These are phyloP conservation scores for Dillenia turbinata DNA, from an alignment of 164 flowering plant genomes.

Conservation along the genomic window DNA sequence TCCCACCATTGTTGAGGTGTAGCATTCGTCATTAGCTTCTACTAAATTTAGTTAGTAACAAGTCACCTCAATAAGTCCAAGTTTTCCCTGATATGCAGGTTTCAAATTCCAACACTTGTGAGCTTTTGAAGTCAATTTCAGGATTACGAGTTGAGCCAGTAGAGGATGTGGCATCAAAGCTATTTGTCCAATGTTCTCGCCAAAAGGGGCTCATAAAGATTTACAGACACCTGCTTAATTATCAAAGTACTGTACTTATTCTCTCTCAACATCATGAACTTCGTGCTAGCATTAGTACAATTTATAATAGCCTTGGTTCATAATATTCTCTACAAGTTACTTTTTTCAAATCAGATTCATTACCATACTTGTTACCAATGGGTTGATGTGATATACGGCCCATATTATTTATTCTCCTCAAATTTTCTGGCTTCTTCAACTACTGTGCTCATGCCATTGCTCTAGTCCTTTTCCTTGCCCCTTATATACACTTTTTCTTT, in stretches of 20 bases:
- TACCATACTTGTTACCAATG: too few species aligned
- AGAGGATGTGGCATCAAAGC: conserved; percentile 90
- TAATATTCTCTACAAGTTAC: too few species aligned
- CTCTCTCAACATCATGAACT: not conserved
- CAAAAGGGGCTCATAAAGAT: conserved; percentile 95
- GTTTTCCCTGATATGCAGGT: conserved; percentile 49
- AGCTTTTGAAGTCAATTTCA: conserved; percentile 83
- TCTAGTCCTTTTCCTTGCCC: too few species aligned
- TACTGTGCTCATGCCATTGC: too few species aligned
- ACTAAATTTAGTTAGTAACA: not conserved
- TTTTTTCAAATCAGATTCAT: too few species aligned
- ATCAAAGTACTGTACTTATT: conserved; percentile 55
- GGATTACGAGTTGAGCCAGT: conserved; percentile 89
- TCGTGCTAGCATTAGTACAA: too few species aligned
- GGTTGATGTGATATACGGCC: too few species aligned
- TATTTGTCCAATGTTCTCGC: conserved; percentile 98
- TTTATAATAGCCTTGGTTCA: too few species aligned
- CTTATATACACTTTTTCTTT: too few species aligned
- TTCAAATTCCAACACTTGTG: conserved; percentile 75
- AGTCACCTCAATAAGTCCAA: not conserved
- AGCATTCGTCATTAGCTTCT: not conserved
- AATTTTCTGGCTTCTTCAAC: too few species aligned
- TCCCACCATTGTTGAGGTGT: conserved; percentile 95
- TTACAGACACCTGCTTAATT: conserved; percentile 90
- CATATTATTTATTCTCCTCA: too few species aligned